Conservation (phyloP, 2,329 filamentous ascomycete species). For the Trichoderma koningiopsis region DNA sequence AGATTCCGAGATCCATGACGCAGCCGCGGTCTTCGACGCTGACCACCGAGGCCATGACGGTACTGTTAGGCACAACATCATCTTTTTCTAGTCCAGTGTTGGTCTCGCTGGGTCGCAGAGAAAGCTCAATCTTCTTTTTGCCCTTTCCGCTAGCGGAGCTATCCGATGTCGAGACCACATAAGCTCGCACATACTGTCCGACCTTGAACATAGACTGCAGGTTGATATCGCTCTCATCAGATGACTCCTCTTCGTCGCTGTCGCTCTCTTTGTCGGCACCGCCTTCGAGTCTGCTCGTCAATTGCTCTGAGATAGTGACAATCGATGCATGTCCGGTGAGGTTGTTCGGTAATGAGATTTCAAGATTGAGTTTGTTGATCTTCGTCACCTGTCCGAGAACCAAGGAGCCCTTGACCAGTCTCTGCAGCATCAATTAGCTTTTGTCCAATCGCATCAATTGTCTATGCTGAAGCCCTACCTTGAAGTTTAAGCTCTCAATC, state of each 20-base stretch:
- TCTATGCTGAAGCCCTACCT: slow-evolving; percentile 52
- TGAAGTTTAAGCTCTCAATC: slow-evolving; percentile 87
- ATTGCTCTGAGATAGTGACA: slow-evolving; percentile 81
- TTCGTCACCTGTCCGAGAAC: slow-evolving; percentile 84
- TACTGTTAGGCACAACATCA: slow-evolving; percentile 73
- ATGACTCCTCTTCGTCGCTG: slow-evolving; percentile 52
- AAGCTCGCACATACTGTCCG: slow-evolving; percentile 86
- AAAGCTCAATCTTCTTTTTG: slow-evolving; percentile 84
- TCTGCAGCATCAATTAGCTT: slow-evolving; percentile 50
- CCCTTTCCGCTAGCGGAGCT: slow-evolving; percentile 62
- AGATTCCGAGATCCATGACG: slow-evolving; percentile 86
- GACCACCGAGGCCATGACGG: slow-evolving; percentile 81
- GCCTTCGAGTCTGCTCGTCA: slow-evolving; percentile 76
- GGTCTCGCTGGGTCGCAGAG: slow-evolving; percentile 74
- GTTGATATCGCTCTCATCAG: slow-evolving; percentile 64
- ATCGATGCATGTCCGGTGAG: slow-evolving; percentile 86
- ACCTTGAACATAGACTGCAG: slow-evolving; percentile 74
- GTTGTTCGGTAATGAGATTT: slow-evolving; percentile 87
- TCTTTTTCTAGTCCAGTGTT: slow-evolving; percentile 75
- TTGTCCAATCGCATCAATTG: not conserved
- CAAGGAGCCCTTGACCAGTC: slow-evolving; percentile 79
- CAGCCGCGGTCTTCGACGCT: slow-evolving; percentile 97
- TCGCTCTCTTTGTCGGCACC: slow-evolving; percentile 58
- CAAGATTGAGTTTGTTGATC: slow-evolving; percentile 78
- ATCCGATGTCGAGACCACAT: slow-evolving; percentile 76